Evolutionary conservation across 108 stramenopile species (phyloP).

Genomic region (Fistulifera solaris): DNA sequence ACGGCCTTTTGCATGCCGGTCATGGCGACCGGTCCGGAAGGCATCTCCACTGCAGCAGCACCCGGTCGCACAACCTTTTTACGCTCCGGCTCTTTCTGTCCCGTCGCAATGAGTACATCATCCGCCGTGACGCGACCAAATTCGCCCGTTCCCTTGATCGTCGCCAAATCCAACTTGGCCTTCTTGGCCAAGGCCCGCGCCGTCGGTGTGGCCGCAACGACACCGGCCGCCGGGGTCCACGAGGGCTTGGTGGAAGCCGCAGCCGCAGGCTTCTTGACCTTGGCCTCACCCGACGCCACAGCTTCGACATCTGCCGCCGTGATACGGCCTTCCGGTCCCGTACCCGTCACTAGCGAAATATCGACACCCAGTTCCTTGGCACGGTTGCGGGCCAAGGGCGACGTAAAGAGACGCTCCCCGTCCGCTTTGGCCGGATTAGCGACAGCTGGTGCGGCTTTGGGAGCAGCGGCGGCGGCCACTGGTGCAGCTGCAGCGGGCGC

Average conservation of each 20-base stretch:
- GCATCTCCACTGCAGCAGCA: constrained; percentile 50
- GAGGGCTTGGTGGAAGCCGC: constrained; percentile 60
- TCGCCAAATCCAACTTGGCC: constrained; percentile 77
- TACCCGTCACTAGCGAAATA: constrained; percentile 77
- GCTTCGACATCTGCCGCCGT: constrained; percentile 65
- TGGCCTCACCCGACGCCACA: constrained; percentile 50
- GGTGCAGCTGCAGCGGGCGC: constrained; percentile 50
- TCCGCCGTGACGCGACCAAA: constrained; percentile 91
- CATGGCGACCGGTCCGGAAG: constrained; percentile 86
- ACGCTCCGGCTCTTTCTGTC: constrained; percentile 77
- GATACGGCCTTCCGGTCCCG: constrained; percentile 87
- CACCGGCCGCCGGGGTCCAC: constrained; percentile 82
- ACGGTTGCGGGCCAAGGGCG: constrained; percentile 89
- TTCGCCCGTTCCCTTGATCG: constrained; percentile 82
- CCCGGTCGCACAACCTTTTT: constrained; percentile 45
- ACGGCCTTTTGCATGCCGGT: constrained; percentile 97
- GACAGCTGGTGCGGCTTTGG: constrained; percentile 36
- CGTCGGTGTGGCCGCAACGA: constrained; percentile 72
- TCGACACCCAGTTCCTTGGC: constrained; percentile 82
- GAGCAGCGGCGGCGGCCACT: constrained; percentile 37
- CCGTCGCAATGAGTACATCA: constrained; percentile 85
- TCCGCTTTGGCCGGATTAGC: constrained; percentile 34
- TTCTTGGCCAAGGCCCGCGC: constrained; percentile 73
- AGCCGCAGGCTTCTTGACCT: constrained; percentile 31
- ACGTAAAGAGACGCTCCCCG: constrained; percentile 86